Conservation (phyloP, 176 grass and related monocot species). For the Phoenix dactylifera region DNA sequence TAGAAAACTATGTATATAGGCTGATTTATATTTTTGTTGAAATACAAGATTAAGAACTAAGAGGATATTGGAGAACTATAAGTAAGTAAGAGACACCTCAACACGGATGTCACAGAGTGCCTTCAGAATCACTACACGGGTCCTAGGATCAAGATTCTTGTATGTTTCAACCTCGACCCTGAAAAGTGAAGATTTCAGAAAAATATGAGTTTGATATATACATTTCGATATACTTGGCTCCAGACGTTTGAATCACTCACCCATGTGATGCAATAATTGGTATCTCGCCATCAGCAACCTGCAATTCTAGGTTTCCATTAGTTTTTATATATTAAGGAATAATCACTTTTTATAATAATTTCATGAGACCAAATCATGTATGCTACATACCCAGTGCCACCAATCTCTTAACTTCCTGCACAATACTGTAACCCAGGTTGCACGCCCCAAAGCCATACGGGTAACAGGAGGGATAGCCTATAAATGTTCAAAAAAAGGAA, state of each 20-base stretch:
- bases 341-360: constrained; percentile 22
- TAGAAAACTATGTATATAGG: too few species aligned
- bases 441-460: constrained; percentile 63
- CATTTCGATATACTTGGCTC: too few species aligned
- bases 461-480: constrained; percentile 80
- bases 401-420: constrained; percentile 92
- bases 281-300: constrained; percentile 84
- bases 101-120: constrained; percentile 14
- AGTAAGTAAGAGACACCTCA: constrained; percentile 1
- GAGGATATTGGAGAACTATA: too few species aligned
- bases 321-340: constrained; percentile 20
- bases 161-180: constrained; percentile 29
- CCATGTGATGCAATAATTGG: constrained; percentile 81
- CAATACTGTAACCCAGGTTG: constrained; percentile 78
- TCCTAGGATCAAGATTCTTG: constrained; percentile 14
- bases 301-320: constrained; percentile 21
- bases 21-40: too few species aligned
- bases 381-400: constrained; percentile 79
- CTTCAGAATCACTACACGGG: constrained; percentile 4
- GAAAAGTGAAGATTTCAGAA: constrained; percentile 11
- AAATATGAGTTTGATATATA: too few species aligned
- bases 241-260: constrained; percentile 34
- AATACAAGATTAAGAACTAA: too few species aligned
- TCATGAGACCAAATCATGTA: constrained; percentile 2
- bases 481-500: constrained; percentile 25